Evolutionary conservation across 306 rosid genomes (phyloP).

Genomic region (Aeschynomene evenia): DNA sequence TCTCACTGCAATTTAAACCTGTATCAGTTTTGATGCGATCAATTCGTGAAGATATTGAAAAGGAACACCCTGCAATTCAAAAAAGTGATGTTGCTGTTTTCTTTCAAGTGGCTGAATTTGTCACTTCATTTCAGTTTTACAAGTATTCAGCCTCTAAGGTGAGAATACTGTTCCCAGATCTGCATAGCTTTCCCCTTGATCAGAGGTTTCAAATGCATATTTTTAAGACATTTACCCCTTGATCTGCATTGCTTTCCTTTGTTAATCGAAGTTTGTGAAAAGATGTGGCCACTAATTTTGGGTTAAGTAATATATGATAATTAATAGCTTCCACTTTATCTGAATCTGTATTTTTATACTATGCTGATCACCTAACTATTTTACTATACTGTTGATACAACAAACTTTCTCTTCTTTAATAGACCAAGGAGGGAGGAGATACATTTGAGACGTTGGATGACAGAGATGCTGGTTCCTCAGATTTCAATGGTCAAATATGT

Average conservation of each 20-base stretch:
- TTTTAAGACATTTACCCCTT: background rate
- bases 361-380: background rate
- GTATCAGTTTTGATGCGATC: slow-evolving; percentile 81
- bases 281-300: background rate
- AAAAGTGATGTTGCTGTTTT: slow-evolving; percentile 65
- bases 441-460: slow-evolving; percentile 36
- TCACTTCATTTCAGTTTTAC: slow-evolving; percentile 78
- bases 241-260: slow-evolving; percentile 21
- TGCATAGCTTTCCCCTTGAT: background rate
- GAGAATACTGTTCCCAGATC: slow-evolving; percentile 40
- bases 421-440: slow-evolving; percentile 48
- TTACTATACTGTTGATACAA: background rate
- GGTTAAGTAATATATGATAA: background rate
- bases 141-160: slow-evolving; percentile 73
- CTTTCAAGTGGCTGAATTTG: slow-evolving; percentile 89
- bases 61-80: slow-evolving; percentile 81
- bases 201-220: background rate
- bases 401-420: slow-evolving; percentile 28
- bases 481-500: slow-evolving; percentile 74
- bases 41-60: slow-evolving; percentile 70
- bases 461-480: slow-evolving; percentile 50
- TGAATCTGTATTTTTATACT: too few species aligned
- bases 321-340: background rate
- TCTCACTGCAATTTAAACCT: slow-evolving; percentile 29
- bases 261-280: slow-evolving; percentile 7